Evolutionary conservation across 495 filamentous ascomycete species (phyloP), one percentile per base, ranked within the genome.

Genomic region (Neurospora cerealis): DNA sequence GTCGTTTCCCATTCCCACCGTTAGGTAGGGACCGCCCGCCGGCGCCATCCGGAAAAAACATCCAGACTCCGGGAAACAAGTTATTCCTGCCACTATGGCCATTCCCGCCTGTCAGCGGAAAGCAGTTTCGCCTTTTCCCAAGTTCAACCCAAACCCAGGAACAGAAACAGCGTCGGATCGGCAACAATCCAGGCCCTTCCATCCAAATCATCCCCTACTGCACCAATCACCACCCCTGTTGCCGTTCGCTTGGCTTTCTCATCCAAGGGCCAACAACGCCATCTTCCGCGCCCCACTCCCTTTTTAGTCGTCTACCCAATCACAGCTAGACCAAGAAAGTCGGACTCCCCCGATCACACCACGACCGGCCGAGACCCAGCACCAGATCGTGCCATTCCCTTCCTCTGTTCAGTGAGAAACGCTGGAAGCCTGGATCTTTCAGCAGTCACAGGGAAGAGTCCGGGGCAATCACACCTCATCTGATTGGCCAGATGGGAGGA

Each of bases 271-370:
- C 19, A 44, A n/a, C 42, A 44, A 46, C 42, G 8, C 42, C 48
- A 32, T 60, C 24, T 15, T 60, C 48, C 24, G 11, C 54, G 54
- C 13, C 54, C 54, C 54, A 62, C 54, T 13, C 54, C 54, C 54
- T 5, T 62, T 62, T 62, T 3, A 6, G 32, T 0, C 17, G 7
- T 19, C 28, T 41, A 37, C 69, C 69, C 42, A 60, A 44, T 73
- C 66, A 36, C 28, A 70, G 13, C 66, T 28, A 19, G 21, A 39
- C 69, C 21, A 73, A 48, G 37, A 17, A 15, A 13, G 69, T 46
- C 75, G 73, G 75, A 44, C 34, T 13, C n/a, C 44, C 74, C 75
- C 75, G 75, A 75, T 76, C 66, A 69, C 62, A 75, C 71, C 73
- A 76, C 60, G 71, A 40, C 62, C n/a, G 39, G 36, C 19, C 66